Evolutionary conservation across 768 basidiomycete genomes (phyloP).

Genomic region (Mycena vulgaris): DNA sequence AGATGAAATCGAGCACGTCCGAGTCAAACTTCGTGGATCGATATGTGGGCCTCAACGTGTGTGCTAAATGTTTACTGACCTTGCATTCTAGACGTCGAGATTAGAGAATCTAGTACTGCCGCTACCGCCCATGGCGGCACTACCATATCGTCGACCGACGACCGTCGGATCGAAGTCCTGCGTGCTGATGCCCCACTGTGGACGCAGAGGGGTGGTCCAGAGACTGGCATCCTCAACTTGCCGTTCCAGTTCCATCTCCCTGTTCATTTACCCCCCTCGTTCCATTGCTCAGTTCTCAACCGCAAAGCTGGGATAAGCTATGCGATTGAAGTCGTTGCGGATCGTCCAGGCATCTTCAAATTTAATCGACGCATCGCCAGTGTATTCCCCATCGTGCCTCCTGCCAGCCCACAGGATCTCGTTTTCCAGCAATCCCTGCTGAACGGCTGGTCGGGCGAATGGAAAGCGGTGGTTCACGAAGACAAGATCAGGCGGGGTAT

Average conservation of each 20-base stretch:
- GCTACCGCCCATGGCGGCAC: not conserved
- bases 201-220: not conserved
- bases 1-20: constrained; percentile 18
- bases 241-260: constrained; percentile 27
- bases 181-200: constrained; percentile 11
- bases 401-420: not conserved
- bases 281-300: constrained; percentile 10
- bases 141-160: not conserved
- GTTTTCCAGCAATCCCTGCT: not conserved
- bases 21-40: constrained; percentile 19
- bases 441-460: constrained; percentile 16
- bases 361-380: constrained; percentile 13
- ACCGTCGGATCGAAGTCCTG: constrained; percentile 8
- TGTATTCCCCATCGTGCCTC: constrained; percentile 11
- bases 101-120: not conserved
- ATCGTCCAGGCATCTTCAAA: constrained; percentile 17
- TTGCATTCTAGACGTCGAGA: constrained; percentile 11
- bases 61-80: not conserved
- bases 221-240: constrained; percentile 6
- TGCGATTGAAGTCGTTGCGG: constrained; percentile 26
- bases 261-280: constrained; percentile 1
- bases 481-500: constrained; percentile 18
- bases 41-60: constrained; percentile 1
- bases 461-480: not conserved
- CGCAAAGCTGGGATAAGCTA: constrained; percentile 9